These are phyloP conservation scores for Hypoxylon sp. DNA, from an alignment of 2,329 filamentous ascomycete genomes.

Conservation along the genomic window DNA sequence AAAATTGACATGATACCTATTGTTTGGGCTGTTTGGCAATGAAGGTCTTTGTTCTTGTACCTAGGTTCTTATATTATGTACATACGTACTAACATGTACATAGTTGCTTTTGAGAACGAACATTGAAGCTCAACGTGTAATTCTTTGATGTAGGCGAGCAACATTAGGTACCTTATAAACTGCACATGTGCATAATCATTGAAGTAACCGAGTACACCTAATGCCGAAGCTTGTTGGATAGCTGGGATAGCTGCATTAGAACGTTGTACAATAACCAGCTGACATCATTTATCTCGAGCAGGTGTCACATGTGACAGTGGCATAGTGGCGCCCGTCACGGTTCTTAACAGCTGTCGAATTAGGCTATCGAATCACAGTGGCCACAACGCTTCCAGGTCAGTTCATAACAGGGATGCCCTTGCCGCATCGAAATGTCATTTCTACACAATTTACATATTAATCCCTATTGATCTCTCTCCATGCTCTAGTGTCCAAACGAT, in stretches of 20 bases:
- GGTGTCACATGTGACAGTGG: slow-evolving; percentile 46
- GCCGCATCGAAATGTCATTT: slow-evolving; percentile 35
- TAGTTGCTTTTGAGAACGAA: too few relatives aligned
- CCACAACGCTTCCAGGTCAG: slow-evolving; percentile 13
- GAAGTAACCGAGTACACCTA: slow-evolving; percentile 1
- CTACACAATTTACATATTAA: slow-evolving; percentile 30
- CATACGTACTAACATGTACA: neutral
- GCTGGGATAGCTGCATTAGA: slow-evolving; percentile 23
- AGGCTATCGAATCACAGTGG: slow-evolving; percentile 20
- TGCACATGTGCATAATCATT: neutral
- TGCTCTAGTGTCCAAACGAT: slow-evolving; percentile 14
- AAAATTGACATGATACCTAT: slow-evolving; percentile 20
- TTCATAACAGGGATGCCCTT: slow-evolving; percentile 36
- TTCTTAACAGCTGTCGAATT: slow-evolving; percentile 40
- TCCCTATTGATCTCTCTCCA: slow-evolving; percentile 20
- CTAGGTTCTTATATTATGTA: neutral
- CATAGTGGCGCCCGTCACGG: slow-evolving; percentile 38
- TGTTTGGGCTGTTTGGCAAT: too few relatives aligned
- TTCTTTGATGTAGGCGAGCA: too few relatives aligned
- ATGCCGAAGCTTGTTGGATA: slow-evolving; percentile 21
- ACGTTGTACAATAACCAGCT: slow-evolving; percentile 37
- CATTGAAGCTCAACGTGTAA: too few relatives aligned
- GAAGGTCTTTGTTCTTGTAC: neutral
- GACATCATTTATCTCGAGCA: slow-evolving; percentile 39
- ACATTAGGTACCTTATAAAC: too few relatives aligned